These are phyloP conservation scores for Diversispora epigaea DNA, from an alignment of 192 early-diverging fungal species.

Conservation along the genomic window DNA sequence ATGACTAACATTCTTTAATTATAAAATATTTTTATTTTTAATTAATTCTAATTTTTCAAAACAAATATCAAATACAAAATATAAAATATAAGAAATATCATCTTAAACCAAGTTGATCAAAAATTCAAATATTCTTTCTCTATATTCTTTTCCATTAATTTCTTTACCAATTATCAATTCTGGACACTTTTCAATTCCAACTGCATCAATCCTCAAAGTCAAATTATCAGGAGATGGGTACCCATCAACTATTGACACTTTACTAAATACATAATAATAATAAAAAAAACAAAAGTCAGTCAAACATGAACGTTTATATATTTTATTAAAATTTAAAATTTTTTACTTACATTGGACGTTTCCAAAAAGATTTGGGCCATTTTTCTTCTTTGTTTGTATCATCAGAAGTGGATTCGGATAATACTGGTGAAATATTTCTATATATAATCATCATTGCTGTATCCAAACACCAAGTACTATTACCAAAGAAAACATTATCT, in stretches of 20 bases:
- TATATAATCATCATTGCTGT: conserved; percentile 11
- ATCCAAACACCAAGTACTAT: conserved; percentile 27
- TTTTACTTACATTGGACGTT: conserved; percentile 4
- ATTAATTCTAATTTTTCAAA: too few relatives aligned
- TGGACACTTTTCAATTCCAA: neutral
- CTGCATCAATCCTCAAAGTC: neutral
- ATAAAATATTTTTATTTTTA: too few relatives aligned
- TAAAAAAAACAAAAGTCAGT: neutral
- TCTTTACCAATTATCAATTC: conserved; percentile 3
- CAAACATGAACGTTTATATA: too few relatives aligned
- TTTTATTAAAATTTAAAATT: neutral
- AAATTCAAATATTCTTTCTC: conserved; percentile 12
- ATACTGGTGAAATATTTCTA: conserved; percentile 9
- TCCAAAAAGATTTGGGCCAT: conserved; percentile 12
- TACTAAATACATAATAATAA: neutral
- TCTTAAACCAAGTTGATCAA: neutral
- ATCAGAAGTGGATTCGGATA: conserved; percentile 1
- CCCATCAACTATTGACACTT: neutral
- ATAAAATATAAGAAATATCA: too few relatives aligned
- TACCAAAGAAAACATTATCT: neutral
- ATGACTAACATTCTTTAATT: too few relatives aligned
- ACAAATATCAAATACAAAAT: too few relatives aligned
- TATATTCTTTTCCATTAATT: neutral
- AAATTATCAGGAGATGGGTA: conserved; percentile 6
- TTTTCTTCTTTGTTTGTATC: neutral